Evolutionary conservation across 1,284 basidiomycete species (phyloP), one percentile per base, ranked within the genome.

Genomic region (Ganoderma resinaceum): DNA sequence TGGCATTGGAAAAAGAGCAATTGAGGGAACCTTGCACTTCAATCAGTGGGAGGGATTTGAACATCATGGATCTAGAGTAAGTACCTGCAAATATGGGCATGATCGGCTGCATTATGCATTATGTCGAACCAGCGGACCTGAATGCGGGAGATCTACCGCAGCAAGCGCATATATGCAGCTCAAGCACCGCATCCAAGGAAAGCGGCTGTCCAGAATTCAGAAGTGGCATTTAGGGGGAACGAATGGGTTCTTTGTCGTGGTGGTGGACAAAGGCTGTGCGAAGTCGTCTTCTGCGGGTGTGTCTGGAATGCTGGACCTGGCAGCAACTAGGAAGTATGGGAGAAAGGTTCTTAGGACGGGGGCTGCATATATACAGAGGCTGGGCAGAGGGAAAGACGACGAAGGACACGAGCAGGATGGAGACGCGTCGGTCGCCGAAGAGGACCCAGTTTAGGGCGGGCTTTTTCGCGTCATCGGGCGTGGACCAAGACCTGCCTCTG

Each of bases 381-480:
- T 12, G 23, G 9, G 35, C 11, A 33, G 38, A 23, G 42, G 14
- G 46, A 52, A 37, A 31, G 55, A 26, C 31, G 26, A 42, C 29
- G 57, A 31, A 2, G 46, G 5, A 23, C 7, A 23, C n/a, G 3
- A 16, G 18, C 16, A 38, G 40, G 42, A 57, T 57, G 61, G 42
- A 60, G 57, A 33, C 40, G 38, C 26, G 53, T 38, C 52, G n/a
- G 61, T 60, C 58, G 65, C 61, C 43, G 62, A 68, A 63, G 61
- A 40, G 53, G 64, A 46, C 29, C 14, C 53, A 52, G 52, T 73
- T 76, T 67, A 76, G 75, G 75, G 75, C 63, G 62, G 73, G 71
- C 75, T 61, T 67, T 76, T 76, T 75, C 73, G 75, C 73, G 75
- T 72, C 69, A 49, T 26, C 46, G n/a, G 67, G 29, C 59, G 42